Base-by-base conservation (phyloP, 108 stramenopile species). In the Pseudonitzschia delicatissima region DNA sequence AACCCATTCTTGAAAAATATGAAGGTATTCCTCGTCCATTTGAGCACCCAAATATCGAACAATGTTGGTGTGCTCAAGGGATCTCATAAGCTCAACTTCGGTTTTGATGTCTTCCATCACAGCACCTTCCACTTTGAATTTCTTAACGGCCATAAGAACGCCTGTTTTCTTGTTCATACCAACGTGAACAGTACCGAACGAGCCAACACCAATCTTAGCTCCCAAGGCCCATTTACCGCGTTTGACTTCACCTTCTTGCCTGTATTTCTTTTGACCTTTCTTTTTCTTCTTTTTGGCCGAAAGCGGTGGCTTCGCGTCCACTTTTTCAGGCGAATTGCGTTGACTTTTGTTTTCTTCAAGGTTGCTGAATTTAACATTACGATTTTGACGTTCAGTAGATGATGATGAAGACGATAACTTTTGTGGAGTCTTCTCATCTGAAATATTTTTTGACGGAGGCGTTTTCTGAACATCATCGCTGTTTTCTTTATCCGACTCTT, bases 1-100 rank as follows among this genome's bases (percentile, higher is more conserved):
- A 8, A 88, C 96, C 98, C 98, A 98, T 76, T 98, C 96, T 78
- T 98, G 98, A 67, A 98, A 98, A 29, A 98, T 96, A 72, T 90
- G 87, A 8, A 98, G 78, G 36, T 81, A 62, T 7, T 72, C 71
- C 26, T 77, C 77, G 67, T 95, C 82, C 50, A 94, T 82, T 63
- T 94, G 86, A 6, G 96, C 92, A 15, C 98, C 98, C 2, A 93
- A 73, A 71, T 98, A 98, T 33, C 83, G 70, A 21, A 98, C 98
- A 75, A 98, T 97, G 61, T 98, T 96, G 12, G 73, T 77, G 75
- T 98, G 98, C 21, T 79, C 68, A 28, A 98, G 65, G 25, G 84
- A 81, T 67, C 84, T 82, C 94, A 98, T 88, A 13, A 97, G 69
- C 49, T 96, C 85, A 36, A 98, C 88, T 79, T 96, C 86, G 25